Base-by-base conservation (phyloP, 176 grass and related monocot genomes). In the Carex littledalei region DNA sequence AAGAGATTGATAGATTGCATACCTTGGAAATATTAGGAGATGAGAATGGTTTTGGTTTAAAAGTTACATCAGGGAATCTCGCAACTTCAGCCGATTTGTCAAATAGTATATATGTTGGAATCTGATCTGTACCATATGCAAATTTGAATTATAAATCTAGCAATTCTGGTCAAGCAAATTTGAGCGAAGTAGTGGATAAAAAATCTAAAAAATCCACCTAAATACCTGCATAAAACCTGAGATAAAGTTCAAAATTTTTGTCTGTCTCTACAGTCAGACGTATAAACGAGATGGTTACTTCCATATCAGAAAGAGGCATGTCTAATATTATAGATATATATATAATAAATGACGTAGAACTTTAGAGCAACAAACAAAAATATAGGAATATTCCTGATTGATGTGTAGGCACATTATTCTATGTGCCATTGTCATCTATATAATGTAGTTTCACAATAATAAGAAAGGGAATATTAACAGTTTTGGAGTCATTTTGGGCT, bases 21-120 rank as follows among this genome's bases (percentile, higher is more conserved):
- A 90, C 95, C 95, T 99, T 94, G 68, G 88, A 89, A 88, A 95
- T 84, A 77, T 55, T 31, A 84, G 85, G 88, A 84, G 93, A 87
- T 60, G 86, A 66, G 55, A 86, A 94, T 87, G 91, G 82, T 89
- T 93, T 92, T 86, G 91, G 83, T 89, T 88, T 87, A 85, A 85
- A 89, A 66, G 70, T 88, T 64, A 92, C 90, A 88, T 92, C 91
- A 29, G 96, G 96, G 78, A 94, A 87, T 82, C 93, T 90, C 83
- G 78, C 63, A 95, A 91, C 81, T 95, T 99, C 91, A 17, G 78
- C 88, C 17, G 29, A 74, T 76, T 95, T 94, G 60, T 99, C 93
- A 89, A 99, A 99, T 84, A 99, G 90, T 89, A 99, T 94, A 84
- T 95, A 99, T 63, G 87, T 89, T 26, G 96, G 96, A 88, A 99